Percentiles rank a stretch among this genome's conserved stretches.
Evolutionary conservation across 805 yeast species (phyloP).

Genomic region (Wickerhamomyces ciferrii): DNA sequence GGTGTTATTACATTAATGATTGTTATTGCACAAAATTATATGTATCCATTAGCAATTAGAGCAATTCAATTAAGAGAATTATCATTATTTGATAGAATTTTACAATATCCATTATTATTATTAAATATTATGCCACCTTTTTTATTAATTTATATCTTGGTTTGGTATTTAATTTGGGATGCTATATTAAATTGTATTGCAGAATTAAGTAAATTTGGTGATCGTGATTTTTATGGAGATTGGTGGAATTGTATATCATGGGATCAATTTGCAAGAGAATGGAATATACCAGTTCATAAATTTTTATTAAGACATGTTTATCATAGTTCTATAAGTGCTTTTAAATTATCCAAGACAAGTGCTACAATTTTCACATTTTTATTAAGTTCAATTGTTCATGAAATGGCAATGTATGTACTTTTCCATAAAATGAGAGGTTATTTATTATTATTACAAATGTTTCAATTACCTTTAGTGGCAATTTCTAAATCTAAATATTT

Average conservation of each 20-base stretch:
- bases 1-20: conserved; percentile 86
- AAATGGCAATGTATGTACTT: conserved; percentile 85
- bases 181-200: conserved; percentile 86
- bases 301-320: conserved; percentile 91
- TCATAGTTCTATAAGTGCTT: conserved; percentile 79
- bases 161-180: conserved; percentile 93
- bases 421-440: conserved; percentile 80
- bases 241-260: conserved; percentile 98
- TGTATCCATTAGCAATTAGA: conserved; percentile 68
- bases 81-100: conserved; percentile 39
- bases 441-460: conserved; percentile 75
- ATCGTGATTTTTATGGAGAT: conserved; percentile 87
- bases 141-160: conserved; percentile 65
- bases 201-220: conserved; percentile 81
- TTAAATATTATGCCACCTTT: conserved; percentile 80
- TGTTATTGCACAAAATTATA: conserved; percentile 63
- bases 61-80: conserved; percentile 50
- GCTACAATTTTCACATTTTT: conserved; percentile 80
- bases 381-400: conserved; percentile 81
- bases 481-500: conserved; percentile 56
- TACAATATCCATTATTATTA: conserved; percentile 51
- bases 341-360: conserved; percentile 53
- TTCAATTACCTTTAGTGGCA: conserved; percentile 75
- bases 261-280: conserved; percentile 88
- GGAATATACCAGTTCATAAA: conserved; percentile 93